Evolutionary conservation across 257 asterid species (phyloP), one percentile per base, ranked within the genome.

Genomic region (Rauvolfia tetraphylla): DNA sequence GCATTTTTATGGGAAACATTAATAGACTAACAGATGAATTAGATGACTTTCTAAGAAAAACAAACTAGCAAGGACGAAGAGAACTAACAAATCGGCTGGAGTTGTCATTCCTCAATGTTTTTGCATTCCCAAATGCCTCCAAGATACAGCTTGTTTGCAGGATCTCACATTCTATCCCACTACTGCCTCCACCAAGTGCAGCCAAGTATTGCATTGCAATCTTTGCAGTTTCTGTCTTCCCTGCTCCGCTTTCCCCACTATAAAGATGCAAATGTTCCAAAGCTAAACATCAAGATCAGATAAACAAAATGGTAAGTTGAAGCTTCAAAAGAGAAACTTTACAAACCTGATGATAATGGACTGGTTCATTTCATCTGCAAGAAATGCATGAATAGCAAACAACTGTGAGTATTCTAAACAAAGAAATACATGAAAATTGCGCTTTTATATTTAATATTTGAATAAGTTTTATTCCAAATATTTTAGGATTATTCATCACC

Each of bases 221-320:
- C 81, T 93, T 95, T 74, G 98, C 98, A 49, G 98, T 95, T 88
- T 89, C 98, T 58, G 98, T 93, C 87, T 95, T 95, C 86, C 99
- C 99, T 78, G 99, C 86, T 62, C 98, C 99, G 83, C 99, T 93
- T 84, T 90, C 97, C 72, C 98, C 99, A 78, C 99, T 95, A 75
- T 46, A 86, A 46, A 63, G 77, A 81, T 71, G 83, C 29, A 79
- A 7, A 82, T 65, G 75, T 49, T 54, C 41, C 23, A 61, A 57
- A 63, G 63, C 23, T 44, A 56, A 36, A 31, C 54, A 54, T 63
- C 33, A 42, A 77, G 82, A 76, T 68, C 59, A 80, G 76, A 54
- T 68, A 70, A 74, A 72, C 51, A 46, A 46, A 46, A 6, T 46
- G 10, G 51, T 46, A 10, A 20, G 33, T 41, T 58, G 75, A 65